Conservation (phyloP, 495 filamentous ascomycete genomes). For the Pseudevernia furfuracea region DNA sequence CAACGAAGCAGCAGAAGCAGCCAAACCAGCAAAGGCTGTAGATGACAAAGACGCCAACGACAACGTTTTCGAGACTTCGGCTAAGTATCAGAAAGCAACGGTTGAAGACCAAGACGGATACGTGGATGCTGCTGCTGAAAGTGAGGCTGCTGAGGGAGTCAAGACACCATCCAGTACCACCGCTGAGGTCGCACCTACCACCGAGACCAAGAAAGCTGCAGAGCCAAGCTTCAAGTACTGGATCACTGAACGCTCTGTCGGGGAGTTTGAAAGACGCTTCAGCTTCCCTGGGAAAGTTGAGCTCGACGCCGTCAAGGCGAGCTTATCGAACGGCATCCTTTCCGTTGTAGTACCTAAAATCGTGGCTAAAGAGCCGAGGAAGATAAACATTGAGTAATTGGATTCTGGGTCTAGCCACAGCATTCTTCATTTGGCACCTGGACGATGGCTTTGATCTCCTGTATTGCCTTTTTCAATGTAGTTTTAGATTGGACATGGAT, state of each 20-base stretch:
- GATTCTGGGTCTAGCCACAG: no score
- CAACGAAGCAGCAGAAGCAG: slow-evolving; percentile 29
- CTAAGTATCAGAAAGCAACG: slow-evolving; percentile 44
- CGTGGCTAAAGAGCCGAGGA: slow-evolving; percentile 43
- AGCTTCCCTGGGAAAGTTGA: slow-evolving; percentile 67
- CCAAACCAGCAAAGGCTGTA: slow-evolving; percentile 25
- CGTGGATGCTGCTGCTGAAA: slow-evolving; percentile 33
- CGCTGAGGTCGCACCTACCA: slow-evolving; percentile 9
- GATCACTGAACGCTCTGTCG: slow-evolving; percentile 71
- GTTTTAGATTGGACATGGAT: slow-evolving; percentile 18
- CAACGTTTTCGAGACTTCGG: slow-evolving; percentile 28
- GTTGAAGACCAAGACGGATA: slow-evolving; percentile 64
- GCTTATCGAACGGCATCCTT: slow-evolving; percentile 67
- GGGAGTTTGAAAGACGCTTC: slow-evolving; percentile 74
- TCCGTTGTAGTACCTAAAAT: slow-evolving; percentile 71
- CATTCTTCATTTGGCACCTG: no score
- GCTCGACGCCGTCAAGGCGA: slow-evolving; percentile 68
- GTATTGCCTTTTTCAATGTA: no score
- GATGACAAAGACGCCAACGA: slow-evolving; percentile 28
- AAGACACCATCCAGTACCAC: slow-evolving; percentile 28
- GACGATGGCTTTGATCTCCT: no score
- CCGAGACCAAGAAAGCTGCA: slow-evolving; percentile 7
- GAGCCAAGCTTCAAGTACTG: slow-evolving; percentile 57
- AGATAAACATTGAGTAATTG: slow-evolving; percentile 54
- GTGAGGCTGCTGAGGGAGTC: slow-evolving; percentile 23